Percentiles rank a stretch among this genome's conserved stretches.
Conservation (phyloP, 306 rosid genomes). For the Styphnolobium japonicum region DNA sequence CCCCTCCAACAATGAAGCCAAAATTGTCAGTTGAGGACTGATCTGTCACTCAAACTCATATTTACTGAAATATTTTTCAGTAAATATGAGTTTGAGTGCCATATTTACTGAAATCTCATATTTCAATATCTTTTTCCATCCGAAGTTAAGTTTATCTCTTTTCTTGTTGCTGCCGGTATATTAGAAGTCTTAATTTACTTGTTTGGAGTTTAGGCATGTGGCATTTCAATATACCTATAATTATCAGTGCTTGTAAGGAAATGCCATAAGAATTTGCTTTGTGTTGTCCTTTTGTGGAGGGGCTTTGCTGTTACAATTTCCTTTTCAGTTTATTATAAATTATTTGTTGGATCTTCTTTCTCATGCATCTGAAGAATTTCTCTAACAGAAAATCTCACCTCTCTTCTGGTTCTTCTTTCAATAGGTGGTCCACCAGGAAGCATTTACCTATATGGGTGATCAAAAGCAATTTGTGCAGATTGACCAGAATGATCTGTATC, state of each 20-base stretch:
- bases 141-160: not conserved
- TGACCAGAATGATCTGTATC: slow-evolving; percentile 77
- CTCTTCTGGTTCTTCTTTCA: slow-evolving; percentile 24
- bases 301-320: not conserved
- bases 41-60: not conserved
- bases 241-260: not conserved
- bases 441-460: slow-evolving; percentile 71
- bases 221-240: not conserved
- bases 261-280: not conserved
- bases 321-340: not conserved
- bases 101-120: not conserved
- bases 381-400: slow-evolving; percentile 13
- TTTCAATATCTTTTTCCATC: not conserved
- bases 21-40: not conserved
- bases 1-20: not conserved
- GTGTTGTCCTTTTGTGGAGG: not conserved
- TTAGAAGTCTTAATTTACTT: not conserved
- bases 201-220: not conserved
- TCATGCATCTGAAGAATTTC: slow-evolving; percentile 17
- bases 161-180: not conserved
- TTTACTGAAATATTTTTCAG: not conserved
- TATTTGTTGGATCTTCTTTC: slow-evolving; percentile 10
- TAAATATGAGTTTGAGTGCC: too few species aligned
- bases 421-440: slow-evolving; percentile 82
- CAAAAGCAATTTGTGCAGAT: slow-evolving; percentile 74